Percentiles rank a stretch among this genome's conserved stretches.
Conservation (phyloP, 495 filamentous ascomycete species). For the Penicillium subrubescens region DNA sequence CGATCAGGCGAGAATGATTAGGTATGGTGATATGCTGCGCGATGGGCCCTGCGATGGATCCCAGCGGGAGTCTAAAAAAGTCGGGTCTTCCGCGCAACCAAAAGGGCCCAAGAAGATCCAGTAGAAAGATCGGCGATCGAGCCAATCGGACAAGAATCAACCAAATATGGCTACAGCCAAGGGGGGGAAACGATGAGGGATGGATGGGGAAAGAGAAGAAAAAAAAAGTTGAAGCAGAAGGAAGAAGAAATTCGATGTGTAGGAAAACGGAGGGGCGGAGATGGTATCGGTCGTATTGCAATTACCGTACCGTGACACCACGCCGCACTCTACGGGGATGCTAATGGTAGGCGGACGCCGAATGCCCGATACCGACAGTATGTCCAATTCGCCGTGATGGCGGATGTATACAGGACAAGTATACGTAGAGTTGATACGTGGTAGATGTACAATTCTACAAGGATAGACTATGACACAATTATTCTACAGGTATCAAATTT, state of each 20-base stretch:
- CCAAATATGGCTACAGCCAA: slow-evolving; percentile 3
- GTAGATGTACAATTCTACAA: not conserved
- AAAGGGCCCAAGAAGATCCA: not conserved
- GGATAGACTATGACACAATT: not conserved
- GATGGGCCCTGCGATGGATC: slow-evolving; percentile 34
- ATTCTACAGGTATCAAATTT: not conserved
- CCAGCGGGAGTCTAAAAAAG: slow-evolving; percentile 32
- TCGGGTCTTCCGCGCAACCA: slow-evolving; percentile 22
- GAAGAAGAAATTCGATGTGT: slow-evolving; percentile 27
- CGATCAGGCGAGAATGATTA: slow-evolving; percentile 16
- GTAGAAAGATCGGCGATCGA: slow-evolving; percentile 18
- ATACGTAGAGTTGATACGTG: not conserved
- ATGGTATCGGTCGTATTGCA: slow-evolving; percentile 6
- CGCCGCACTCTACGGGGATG: not conserved
- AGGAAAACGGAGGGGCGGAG: slow-evolving; percentile 22
- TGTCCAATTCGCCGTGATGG: not conserved
- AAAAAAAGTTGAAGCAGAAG: not conserved
- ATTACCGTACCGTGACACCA: slow-evolving; percentile 18
- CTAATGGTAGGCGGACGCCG: not conserved
- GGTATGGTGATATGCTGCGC: slow-evolving; percentile 9
- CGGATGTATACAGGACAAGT: not conserved
- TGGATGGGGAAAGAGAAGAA: slow-evolving; percentile 5
- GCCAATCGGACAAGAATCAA: slow-evolving; percentile 17
- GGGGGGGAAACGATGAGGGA: not conserved
- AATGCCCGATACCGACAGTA: not conserved